phyloP scores from a whole-genome alignment of 106 monocot species.

The Cymbidium sinense region DNA sequence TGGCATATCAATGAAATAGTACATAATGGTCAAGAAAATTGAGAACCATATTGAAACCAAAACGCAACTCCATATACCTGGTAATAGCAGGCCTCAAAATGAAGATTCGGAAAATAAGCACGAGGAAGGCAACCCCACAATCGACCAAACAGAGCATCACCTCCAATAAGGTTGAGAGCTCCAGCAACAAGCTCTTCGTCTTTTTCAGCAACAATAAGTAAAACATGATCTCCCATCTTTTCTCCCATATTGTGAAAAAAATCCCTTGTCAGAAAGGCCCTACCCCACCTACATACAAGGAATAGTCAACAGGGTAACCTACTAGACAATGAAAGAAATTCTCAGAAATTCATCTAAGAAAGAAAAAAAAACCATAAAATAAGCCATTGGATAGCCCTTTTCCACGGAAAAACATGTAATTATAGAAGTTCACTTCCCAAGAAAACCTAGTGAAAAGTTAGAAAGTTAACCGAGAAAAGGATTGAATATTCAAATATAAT shows the following conservation, averaged over 20 bases:
- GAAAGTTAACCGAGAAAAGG: background rate
- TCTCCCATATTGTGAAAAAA: constrained; percentile 84
- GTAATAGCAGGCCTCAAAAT: constrained; percentile 99
- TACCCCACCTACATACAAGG: constrained; percentile 62
- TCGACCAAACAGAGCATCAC: constrained; percentile 90
- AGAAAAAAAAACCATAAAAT: background rate
- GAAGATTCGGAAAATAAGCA: constrained; percentile 86
- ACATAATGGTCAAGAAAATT: background rate
- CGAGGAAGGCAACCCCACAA: constrained; percentile 88
- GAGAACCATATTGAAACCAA: background rate
- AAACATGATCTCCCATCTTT: constrained; percentile 75
- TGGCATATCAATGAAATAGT: too few relatives aligned
- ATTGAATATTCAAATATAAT: background rate
- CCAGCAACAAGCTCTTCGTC: constrained; percentile 81
- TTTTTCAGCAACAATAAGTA: constrained; percentile 91
- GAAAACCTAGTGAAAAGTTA: background rate
- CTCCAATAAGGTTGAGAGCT: constrained; percentile 94
- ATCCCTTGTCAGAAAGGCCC: constrained; percentile 80
- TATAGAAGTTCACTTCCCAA: background rate
- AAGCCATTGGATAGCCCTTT: background rate
- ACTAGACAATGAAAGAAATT: background rate
- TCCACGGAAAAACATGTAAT: background rate
- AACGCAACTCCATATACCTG: constrained; percentile 44
- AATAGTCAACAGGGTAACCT: background rate
- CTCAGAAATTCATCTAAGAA: background rate